Conservation (phyloP, 768 basidiomycete species). For the Pholiota molesta region DNA sequence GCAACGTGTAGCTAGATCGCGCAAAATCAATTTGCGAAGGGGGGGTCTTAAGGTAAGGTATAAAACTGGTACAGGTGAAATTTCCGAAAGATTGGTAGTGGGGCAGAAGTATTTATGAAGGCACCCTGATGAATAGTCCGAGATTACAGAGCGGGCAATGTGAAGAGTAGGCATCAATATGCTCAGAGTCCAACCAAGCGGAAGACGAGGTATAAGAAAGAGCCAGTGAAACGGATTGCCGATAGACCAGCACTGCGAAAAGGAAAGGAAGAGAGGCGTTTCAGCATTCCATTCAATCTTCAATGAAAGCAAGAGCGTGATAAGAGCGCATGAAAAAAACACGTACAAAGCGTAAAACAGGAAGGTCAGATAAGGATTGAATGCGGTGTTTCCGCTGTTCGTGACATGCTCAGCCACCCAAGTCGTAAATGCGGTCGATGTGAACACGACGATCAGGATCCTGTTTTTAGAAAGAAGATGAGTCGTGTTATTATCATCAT, state of each 20-base stretch:
- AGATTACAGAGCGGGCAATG: slow-evolving; percentile 8
- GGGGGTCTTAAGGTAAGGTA: slow-evolving; percentile 13
- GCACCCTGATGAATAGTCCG: slow-evolving; percentile 5
- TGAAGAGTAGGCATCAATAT: background rate
- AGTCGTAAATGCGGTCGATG: slow-evolving; percentile 71
- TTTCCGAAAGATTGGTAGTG: slow-evolving; percentile 8
- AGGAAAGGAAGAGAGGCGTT: slow-evolving; percentile 1
- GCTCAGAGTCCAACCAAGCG: slow-evolving; percentile 65
- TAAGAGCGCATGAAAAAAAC: slow-evolving; percentile 1
- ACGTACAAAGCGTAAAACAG: slow-evolving; percentile 67
- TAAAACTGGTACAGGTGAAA: slow-evolving; percentile 16
- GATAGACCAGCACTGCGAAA: slow-evolving; percentile 73
- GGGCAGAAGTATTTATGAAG: slow-evolving; percentile 15
- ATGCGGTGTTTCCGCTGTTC: slow-evolving; percentile 51
- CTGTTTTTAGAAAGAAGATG: slow-evolving; percentile 33
- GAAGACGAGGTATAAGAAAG: slow-evolving; percentile 77
- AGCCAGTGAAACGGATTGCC: slow-evolving; percentile 80
- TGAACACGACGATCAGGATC: slow-evolving; percentile 75
- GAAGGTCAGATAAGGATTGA: slow-evolving; percentile 90
- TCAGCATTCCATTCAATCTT: slow-evolving; percentile 11
- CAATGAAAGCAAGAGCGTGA: slow-evolving; percentile 8
- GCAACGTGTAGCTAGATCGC: slow-evolving; percentile 1
- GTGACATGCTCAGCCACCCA: slow-evolving; percentile 69
- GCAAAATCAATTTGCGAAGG: slow-evolving; percentile 28
- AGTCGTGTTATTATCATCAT: slow-evolving; percentile 10